Evolutionary conservation across 1,284 basidiomycete species (phyloP).

Genomic region (Marasmius tenuissimus): DNA sequence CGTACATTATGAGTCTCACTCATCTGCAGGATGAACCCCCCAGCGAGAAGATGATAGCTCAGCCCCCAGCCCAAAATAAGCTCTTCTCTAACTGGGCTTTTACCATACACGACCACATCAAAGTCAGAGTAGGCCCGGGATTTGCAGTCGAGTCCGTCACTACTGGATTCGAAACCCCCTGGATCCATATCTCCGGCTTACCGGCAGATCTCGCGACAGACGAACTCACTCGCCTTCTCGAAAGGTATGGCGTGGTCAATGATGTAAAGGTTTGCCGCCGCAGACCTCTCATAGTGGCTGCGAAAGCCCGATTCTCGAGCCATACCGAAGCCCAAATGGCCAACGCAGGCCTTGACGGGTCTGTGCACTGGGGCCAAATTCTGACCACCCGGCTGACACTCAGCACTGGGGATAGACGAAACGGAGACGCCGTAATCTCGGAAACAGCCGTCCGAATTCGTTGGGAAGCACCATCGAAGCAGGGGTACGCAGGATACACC

Average conservation of each 20-base stretch:
- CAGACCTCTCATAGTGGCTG: slow-evolving; percentile 25
- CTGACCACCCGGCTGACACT: slow-evolving; percentile 43
- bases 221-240: slow-evolving; percentile 28
- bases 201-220: slow-evolving; percentile 25
- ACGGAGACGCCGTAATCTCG: slow-evolving; percentile 37
- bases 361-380: slow-evolving; percentile 31
- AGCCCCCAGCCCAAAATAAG: background rate
- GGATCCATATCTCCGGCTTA: slow-evolving; percentile 39
- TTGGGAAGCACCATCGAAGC: slow-evolving; percentile 52
- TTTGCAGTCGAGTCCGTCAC: slow-evolving; percentile 40
- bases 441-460: slow-evolving; percentile 51
- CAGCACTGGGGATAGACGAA: slow-evolving; percentile 31
- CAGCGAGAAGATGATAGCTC: background rate
- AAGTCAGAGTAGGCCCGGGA: slow-evolving; percentile 37
- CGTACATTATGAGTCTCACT: background rate
- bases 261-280: slow-evolving; percentile 20
- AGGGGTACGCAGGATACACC: slow-evolving; percentile 59
- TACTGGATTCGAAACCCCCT: slow-evolving; percentile 50
- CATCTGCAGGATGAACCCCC: background rate
- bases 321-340: slow-evolving; percentile 50
- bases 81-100: slow-evolving; percentile 8
- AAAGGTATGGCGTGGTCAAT: slow-evolving; percentile 46
- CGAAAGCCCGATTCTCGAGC: slow-evolving; percentile 45
- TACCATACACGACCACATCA: slow-evolving; percentile 40
- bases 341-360: slow-evolving; percentile 45